Evolutionary conservation across 2,329 filamentous ascomycete species (phyloP).

Genomic region (Amphichorda felina): DNA sequence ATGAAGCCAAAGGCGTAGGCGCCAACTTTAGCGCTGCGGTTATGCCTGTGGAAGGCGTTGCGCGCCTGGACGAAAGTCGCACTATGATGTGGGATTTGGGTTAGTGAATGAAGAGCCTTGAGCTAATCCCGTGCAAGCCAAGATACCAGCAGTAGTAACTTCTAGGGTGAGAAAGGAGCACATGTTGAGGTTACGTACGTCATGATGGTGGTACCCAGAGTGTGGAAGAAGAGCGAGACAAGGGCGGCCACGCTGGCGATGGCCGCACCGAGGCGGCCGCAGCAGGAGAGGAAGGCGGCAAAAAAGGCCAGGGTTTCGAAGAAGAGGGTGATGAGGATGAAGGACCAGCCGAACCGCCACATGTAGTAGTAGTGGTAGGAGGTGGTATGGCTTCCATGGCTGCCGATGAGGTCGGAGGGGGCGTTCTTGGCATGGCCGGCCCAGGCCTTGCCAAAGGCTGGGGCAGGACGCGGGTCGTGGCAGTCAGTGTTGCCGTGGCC

Average conservation of each 20-base stretch:
- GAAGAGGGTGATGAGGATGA: conserved; percentile 75
- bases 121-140: background rate
- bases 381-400: conserved; percentile 41
- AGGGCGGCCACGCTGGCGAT: conserved; percentile 46
- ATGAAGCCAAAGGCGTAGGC: conserved; percentile 63
- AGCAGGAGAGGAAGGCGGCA: conserved; percentile 56
- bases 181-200: conserved; percentile 48
- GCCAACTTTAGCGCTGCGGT: conserved; percentile 49
- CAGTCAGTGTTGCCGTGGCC: conserved; percentile 54
- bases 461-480: conserved; percentile 45
- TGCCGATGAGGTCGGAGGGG: conserved; percentile 34
- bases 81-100: conserved; percentile 13
- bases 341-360: conserved; percentile 88
- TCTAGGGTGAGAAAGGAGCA: background rate
- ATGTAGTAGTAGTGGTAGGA: conserved; percentile 61
- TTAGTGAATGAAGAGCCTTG: background rate
- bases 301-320: conserved; percentile 61
- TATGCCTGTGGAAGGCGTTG: conserved; percentile 46
- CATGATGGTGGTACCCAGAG: conserved; percentile 58
- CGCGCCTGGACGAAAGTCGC: conserved; percentile 58
- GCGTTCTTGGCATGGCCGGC: conserved; percentile 29
- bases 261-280: conserved; percentile 57
- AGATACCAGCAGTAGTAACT: background rate
- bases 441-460: conserved; percentile 65
- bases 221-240: conserved; percentile 57